phyloP scores from a whole-genome alignment of 768 basidiomycete genomes.

The Cystobasidium onofrii region DNA sequence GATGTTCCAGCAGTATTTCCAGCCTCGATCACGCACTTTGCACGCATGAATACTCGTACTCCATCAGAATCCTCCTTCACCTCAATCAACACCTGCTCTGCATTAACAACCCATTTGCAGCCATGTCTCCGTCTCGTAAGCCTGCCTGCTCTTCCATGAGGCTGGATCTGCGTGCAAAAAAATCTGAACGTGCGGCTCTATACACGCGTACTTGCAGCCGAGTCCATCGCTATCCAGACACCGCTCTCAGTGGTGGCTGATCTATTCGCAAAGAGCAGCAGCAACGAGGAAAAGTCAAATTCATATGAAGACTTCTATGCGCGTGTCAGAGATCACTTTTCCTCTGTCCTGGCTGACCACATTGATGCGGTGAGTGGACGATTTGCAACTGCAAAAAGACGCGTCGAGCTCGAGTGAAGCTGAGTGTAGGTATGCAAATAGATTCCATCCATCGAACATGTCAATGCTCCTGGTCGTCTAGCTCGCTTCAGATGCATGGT shows the following conservation, averaged over 20 bases:
- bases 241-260: slow-evolving; percentile 1
- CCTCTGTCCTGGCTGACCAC: slow-evolving; percentile 9
- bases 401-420: too few species aligned
- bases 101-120: not conserved
- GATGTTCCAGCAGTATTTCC: too few species aligned
- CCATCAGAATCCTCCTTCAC: too few species aligned
- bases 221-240: slow-evolving; percentile 5
- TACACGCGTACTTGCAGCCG: not conserved
- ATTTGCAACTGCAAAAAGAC: not conserved
- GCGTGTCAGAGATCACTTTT: not conserved
- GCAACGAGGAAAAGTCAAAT: not conserved
- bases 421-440: not conserved
- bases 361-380: not conserved
- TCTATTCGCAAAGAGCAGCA: not conserved
- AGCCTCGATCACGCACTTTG: too few species aligned
- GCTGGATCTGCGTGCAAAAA: too few species aligned
- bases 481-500: slow-evolving; percentile 43
- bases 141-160: not conserved
- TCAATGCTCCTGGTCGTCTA: slow-evolving; percentile 24
- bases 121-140: slow-evolving; percentile 6
- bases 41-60: too few species aligned
- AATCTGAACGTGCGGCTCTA: too few species aligned
- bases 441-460: slow-evolving; percentile 22
- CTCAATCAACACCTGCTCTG: too few species aligned
- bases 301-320: not conserved